Percentiles rank a stretch among this genome's conserved stretches.
Evolutionary conservation across 768 basidiomycete species (phyloP).

Genomic region (Phaeotremella skinneri): DNA sequence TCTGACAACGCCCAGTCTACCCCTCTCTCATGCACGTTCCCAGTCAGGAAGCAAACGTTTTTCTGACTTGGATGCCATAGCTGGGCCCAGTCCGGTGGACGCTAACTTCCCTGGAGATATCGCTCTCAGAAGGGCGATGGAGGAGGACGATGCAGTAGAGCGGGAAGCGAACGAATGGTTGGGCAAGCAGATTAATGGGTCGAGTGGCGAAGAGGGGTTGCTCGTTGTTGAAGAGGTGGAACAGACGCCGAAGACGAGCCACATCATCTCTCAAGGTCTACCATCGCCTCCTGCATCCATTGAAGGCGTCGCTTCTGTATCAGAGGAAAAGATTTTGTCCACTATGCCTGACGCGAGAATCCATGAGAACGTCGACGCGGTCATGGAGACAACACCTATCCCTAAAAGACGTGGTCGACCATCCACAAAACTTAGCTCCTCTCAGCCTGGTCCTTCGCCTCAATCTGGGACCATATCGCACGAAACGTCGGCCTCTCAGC

Average conservation of each 20-base stretch:
- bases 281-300: slow-evolving; percentile 17
- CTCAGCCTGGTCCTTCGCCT: neutral
- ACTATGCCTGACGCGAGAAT: slow-evolving; percentile 5
- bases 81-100: slow-evolving; percentile 11
- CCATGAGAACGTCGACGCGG: neutral
- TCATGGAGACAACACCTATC: slow-evolving; percentile 6
- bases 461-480: neutral
- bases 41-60: slow-evolving; percentile 15
- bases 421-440: slow-evolving; percentile 2
- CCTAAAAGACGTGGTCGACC: neutral
- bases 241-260: slow-evolving; percentile 1
- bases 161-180: slow-evolving; percentile 3
- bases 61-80: slow-evolving; percentile 13
- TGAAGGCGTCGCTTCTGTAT: neutral
- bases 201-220: neutral
- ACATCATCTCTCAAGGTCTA: slow-evolving; percentile 19
- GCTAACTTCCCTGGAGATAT: slow-evolving; percentile 18
- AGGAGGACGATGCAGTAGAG: slow-evolving; percentile 18
- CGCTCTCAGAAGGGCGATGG: slow-evolving; percentile 23
- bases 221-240: neutral
- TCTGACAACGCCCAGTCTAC: neutral
- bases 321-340: slow-evolving; percentile 2
- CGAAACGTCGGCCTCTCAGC: slow-evolving; percentile 1
- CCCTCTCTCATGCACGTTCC: neutral
- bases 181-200: neutral